Evolutionary conservation across 768 basidiomycete genomes (phyloP).

Genomic region (Omphalotus guepiniiformis): DNA sequence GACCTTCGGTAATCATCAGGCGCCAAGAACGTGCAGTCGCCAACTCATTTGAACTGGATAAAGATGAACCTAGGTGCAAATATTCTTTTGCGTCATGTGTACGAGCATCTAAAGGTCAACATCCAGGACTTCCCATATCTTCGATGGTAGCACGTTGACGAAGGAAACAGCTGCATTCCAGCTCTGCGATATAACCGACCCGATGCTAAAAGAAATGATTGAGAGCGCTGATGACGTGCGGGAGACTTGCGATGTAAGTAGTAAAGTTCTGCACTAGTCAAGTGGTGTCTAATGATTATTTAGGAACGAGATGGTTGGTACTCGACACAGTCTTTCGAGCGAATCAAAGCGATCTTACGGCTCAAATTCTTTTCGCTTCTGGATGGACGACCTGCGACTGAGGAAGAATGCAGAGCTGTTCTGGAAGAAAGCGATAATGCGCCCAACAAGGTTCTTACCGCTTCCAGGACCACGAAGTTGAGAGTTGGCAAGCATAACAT

Average conservation of each 20-base stretch:
- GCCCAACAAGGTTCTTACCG: constrained; percentile 30
- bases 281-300: constrained; percentile 3
- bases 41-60: constrained; percentile 23
- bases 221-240: constrained; percentile 64
- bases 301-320: constrained; percentile 92
- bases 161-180: constrained; percentile 93
- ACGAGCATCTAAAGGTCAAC: not conserved
- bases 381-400: constrained; percentile 66
- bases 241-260: constrained; percentile 70
- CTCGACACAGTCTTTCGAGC: constrained; percentile 66
- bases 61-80: constrained; percentile 29
- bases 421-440: constrained; percentile 34
- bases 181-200: constrained; percentile 87
- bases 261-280: not conserved
- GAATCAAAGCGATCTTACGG: constrained; percentile 79
- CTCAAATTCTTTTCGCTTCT: constrained; percentile 82
- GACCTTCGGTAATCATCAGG: constrained; percentile 71
- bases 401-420: constrained; percentile 72
- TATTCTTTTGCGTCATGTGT: not conserved
- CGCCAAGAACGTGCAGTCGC: constrained; percentile 45
- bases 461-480: constrained; percentile 45
- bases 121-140: constrained; percentile 72
- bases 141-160: constrained; percentile 77
- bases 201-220: constrained; percentile 79
- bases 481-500: constrained; percentile 78